phyloP scores from a whole-genome alignment of 140 eudicot genomes.

The Cichorium intybus region DNA sequence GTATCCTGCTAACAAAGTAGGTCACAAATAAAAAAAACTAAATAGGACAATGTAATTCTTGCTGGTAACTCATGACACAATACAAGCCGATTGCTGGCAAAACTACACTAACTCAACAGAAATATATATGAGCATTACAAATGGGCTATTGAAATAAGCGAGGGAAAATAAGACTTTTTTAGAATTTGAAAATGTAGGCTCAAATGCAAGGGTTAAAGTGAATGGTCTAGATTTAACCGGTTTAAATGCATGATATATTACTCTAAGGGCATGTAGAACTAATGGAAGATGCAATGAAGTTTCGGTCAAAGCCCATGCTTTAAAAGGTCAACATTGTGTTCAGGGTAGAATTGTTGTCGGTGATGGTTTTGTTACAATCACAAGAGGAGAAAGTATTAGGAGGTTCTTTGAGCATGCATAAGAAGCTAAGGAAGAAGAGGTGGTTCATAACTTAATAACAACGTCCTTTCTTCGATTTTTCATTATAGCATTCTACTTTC shows the following conservation, averaged over 20 bases:
- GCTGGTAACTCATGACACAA: conserved; percentile 79
- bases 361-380: conserved; percentile 85
- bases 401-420: conserved; percentile 98
- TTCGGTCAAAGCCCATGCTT: conserved; percentile 96
- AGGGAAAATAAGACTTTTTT: conserved; percentile 91
- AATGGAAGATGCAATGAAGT: conserved; percentile 87
- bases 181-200: conserved; percentile 94
- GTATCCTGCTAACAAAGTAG: background rate
- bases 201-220: conserved; percentile 71
- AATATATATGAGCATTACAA: conserved; percentile 81
- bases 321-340: conserved; percentile 92
- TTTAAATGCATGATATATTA: conserved; percentile 80
- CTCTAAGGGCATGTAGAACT: conserved; percentile 88
- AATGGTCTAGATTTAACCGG: conserved; percentile 74
- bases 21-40: conserved; percentile 5
- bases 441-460: conserved; percentile 13
- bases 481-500: too few relatives aligned
- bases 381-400: conserved; percentile 78
- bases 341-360: conserved; percentile 96
- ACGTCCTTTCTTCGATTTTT: background rate
- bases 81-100: conserved; percentile 93
- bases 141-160: conserved; percentile 96
- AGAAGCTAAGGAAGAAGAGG: conserved; percentile 99
- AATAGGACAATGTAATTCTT: conserved; percentile 23
- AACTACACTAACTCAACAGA: conserved; percentile 67